A percentile compares a stretch with the other conserved stretches of the same genome.
Evolutionary conservation across 768 basidiomycete genomes (phyloP).

Genomic region (Russula earlei): DNA sequence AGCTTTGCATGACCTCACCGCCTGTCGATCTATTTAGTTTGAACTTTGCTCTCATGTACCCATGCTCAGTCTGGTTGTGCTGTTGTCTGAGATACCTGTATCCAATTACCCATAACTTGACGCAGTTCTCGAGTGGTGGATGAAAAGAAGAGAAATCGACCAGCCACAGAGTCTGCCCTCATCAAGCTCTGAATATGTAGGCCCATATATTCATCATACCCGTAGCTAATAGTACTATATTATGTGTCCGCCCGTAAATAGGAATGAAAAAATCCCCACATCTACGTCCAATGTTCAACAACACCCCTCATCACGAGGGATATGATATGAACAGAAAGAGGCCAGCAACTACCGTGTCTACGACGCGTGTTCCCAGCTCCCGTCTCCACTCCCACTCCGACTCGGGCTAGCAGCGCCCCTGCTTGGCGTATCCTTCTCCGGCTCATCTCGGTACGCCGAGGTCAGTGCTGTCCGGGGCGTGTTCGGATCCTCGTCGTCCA

Average conservation of each 20-base stretch:
- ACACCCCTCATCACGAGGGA: background rate
- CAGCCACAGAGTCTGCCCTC: background rate
- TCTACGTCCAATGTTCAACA: background rate
- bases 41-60: constrained; percentile 2
- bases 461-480: constrained; percentile 22
- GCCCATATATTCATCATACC: background rate
- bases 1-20: constrained; percentile 36
- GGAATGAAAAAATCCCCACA: background rate
- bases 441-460: constrained; percentile 47
- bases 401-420: constrained; percentile 2
- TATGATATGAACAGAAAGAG: background rate
- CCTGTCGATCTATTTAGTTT: constrained; percentile 1
- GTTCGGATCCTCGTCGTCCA: constrained; percentile 64
- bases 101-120: background rate
- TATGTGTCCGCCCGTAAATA: background rate
- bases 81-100: constrained; percentile 12
- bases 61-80: constrained; percentile 1
- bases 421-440: constrained; percentile 24
- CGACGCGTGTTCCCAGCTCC: constrained; percentile 70
- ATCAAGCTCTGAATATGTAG: background rate
- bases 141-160: no score
- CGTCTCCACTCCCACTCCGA: constrained; percentile 43
- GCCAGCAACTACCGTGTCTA: constrained; percentile 29
- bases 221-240: background rate
- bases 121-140: background rate